Percentiles rank a stretch among this genome's conserved stretches.
Conservation (phyloP, 371 early-diverging fungal genomes). For the Actinomortierella wolfii region DNA sequence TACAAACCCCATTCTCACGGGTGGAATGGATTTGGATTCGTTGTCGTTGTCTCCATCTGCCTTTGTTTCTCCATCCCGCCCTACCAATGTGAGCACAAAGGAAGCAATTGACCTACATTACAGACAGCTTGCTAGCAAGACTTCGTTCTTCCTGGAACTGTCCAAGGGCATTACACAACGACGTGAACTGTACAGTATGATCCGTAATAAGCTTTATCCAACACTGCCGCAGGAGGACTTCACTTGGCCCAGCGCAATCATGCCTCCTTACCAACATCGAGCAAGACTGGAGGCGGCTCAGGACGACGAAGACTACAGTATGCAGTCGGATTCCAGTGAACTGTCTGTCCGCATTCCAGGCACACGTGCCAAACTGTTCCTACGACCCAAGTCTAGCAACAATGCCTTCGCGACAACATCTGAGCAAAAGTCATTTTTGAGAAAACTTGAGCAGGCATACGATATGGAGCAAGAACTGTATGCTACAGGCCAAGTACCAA, state of each 20-base stretch:
- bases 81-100: conserved; percentile 18
- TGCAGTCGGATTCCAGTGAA: too few relatives aligned
- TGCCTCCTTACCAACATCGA: too few relatives aligned
- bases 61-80: conserved; percentile 1
- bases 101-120: conserved; percentile 43
- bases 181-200: conserved; percentile 57
- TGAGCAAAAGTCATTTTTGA: too few relatives aligned
- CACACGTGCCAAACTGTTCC: too few relatives aligned
- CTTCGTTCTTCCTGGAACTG: conserved; percentile 49
- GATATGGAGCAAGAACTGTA: too few relatives aligned
- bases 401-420: too few relatives aligned
- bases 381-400: too few relatives aligned
- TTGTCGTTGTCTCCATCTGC: conserved; percentile 2
- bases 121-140: conserved; percentile 29
- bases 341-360: too few relatives aligned
- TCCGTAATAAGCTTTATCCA: conserved; percentile 48
- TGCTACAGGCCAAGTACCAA: too few relatives aligned
- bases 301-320: background rate
- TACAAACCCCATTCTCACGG: too few relatives aligned
- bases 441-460: too few relatives aligned
- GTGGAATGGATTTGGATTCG: too few relatives aligned
- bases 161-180: conserved; percentile 54
- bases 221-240: conserved; percentile 24
- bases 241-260: conserved; percentile 38
- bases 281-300: background rate